Evolutionary conservation across 192 early-diverging fungal genomes (phyloP), one percentile per base, ranked within the genome.

Genomic region (Backusella morwellensis): DNA sequence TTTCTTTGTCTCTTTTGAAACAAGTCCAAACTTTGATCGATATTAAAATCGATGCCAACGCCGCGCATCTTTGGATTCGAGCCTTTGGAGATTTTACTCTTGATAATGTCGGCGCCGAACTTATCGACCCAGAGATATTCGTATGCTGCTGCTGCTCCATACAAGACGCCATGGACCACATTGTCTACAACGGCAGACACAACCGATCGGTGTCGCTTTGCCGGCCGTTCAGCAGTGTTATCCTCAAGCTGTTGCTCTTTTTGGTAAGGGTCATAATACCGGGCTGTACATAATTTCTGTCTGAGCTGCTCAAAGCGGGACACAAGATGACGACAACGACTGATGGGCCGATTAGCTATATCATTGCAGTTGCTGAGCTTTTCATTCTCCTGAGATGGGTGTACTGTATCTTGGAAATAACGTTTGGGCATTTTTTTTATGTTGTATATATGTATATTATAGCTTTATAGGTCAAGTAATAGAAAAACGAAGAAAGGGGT

Each of bases 261-360:
- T 34, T 72, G 70, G 44, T 44, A 72, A 32, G 70, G 70, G 19
- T 72, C 70, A 50, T 72, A 72, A 26, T 72, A 72, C 56, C 26
- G 56, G 26, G 56, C 21, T 63, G 56, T 29, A 63, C 56, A 63
- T 63, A 63, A 63, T 29, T 63, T 63, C 1, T 63, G 56, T 63
- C 56, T 63, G 56, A 63, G 56, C 56, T 63, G 56, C 56, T 63
- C 56, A 63, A 63, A 63, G 8, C 12, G 56, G 23, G 56, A 63
- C 56, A 63, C 56, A 63, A 63, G 56, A 63, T 63, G 21, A 63
- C 56, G 56, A 29, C 56, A 63, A 26, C 56, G 56, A 29, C 56
- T 63, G 56, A 63, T 63, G 9, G 56, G 23, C 11, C 56, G 56
- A 63, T 63, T 63, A 29, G 56, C 21, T 63, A 63, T 29, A 63